Base-by-base conservation (phyloP, 768 basidiomycete species). In the Naganishia vaughanmartiniae region DNA sequence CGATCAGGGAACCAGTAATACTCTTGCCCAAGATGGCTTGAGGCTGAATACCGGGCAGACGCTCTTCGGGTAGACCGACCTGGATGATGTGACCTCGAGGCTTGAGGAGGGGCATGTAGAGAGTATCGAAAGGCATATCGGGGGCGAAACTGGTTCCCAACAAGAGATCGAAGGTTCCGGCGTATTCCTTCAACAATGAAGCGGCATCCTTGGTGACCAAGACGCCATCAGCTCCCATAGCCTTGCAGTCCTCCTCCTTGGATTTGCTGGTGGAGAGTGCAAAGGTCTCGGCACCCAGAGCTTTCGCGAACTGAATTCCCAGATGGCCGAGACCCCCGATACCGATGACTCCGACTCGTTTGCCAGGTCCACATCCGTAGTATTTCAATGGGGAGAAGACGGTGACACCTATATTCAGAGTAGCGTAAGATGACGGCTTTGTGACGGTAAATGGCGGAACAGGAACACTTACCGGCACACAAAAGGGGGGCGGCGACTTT, bases 151-250 rank as follows among this genome's bases (percentile, higher is more conserved):
- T 82, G 54, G 74, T 84, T 53, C 74, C 78, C 63, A 83, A 70
- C 75, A 84, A 80, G 31, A 84, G 70, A 74, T 83, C 83, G 65
- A 83, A 76, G 10, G 76, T 73, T 45, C 80, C 75, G 36, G 69
- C 69, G 73, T 81, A 76, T 21, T 78, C 78, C 60, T 78, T 76
- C 65, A 80, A 68, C 33, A 78, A 72, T 36, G 73, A 75, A 45
- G 46, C 72, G 67, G 79, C 73, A 70, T 81, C 77, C 70, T 83
- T 60, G 9, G 87, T 87, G 39, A 83, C 78, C 28, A 88, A 82
- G 73, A 87, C 84, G 54, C 85, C 78, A 21, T 83, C 83, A 0
- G 87, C 88, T 2, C 88, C 88, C 74, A 89, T 81, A 73, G 85
- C 82, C 73, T 84, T 79, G 33, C 86, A 86, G 76, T 89, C 88